Conservation (phyloP, 768 basidiomycete species). For the Hydnomerulius pinastri region DNA sequence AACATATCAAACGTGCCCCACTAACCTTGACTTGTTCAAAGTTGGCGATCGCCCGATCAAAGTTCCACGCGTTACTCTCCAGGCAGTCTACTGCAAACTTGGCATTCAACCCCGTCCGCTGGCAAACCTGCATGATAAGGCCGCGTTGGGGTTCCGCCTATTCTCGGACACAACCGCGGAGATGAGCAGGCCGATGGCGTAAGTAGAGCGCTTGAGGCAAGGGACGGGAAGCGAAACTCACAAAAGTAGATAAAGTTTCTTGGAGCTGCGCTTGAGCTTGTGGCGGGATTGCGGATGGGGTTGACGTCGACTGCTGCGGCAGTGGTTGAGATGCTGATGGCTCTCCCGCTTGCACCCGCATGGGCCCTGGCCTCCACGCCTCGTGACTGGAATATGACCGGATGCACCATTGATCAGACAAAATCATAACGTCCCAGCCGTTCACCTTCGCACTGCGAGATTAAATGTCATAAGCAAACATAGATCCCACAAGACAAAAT, state of each 20-base stretch:
- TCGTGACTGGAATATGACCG: slow-evolving; percentile 82
- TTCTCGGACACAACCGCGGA: slow-evolving; percentile 10
- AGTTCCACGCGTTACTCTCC: slow-evolving; percentile 81
- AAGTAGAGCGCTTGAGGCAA: slow-evolving; percentile 13
- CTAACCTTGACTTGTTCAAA: slow-evolving; percentile 87
- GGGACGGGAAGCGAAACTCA: slow-evolving; percentile 39
- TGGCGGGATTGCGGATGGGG: slow-evolving; percentile 33
- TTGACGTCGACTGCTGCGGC: slow-evolving; percentile 20
- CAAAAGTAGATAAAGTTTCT: slow-evolving; percentile 55
- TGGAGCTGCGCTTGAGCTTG: slow-evolving; percentile 44
- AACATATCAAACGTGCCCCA: slow-evolving; percentile 11
- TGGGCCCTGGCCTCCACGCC: slow-evolving; percentile 75
- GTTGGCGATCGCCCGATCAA: slow-evolving; percentile 76
- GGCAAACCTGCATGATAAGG: slow-evolving; percentile 68
- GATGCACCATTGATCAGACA: slow-evolving; percentile 86
- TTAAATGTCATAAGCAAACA: slow-evolving; percentile 10
- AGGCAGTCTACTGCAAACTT: slow-evolving; percentile 85
- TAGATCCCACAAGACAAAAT: slow-evolving; percentile 5
- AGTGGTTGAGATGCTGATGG: slow-evolving; percentile 18
- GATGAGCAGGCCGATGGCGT: slow-evolving; percentile 5
- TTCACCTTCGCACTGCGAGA: slow-evolving; percentile 64
- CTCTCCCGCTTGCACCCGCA: slow-evolving; percentile 65
- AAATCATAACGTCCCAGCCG: slow-evolving; percentile 88
- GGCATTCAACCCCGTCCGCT: slow-evolving; percentile 76
- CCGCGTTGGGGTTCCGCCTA: slow-evolving; percentile 73